Percentiles rank a stretch among this genome's conserved stretches.
Evolutionary conservation across 768 basidiomycete species (phyloP).

Genomic region (Russula brevipes): DNA sequence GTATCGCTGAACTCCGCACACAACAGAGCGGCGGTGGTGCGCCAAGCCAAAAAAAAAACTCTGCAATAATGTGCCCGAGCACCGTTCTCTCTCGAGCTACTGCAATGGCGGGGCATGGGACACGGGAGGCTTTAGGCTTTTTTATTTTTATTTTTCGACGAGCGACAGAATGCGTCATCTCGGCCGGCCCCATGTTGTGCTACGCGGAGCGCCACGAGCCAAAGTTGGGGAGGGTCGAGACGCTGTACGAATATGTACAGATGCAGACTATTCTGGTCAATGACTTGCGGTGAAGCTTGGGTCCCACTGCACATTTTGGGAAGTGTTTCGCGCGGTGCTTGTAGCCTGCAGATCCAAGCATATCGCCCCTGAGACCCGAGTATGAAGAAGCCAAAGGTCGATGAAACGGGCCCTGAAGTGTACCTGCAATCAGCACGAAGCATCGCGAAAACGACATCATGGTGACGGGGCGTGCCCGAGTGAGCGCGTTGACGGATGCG

Average conservation of each 20-base stretch:
- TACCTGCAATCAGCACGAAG: constrained; percentile 7
- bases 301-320: constrained; percentile 17
- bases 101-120: background rate
- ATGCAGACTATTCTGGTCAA: constrained; percentile 14
- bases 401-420: background rate
- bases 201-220: constrained; percentile 17
- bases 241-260: constrained; percentile 13
- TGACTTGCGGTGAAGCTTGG: constrained; percentile 8
- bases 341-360: constrained; percentile 10
- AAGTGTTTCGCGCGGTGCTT: constrained; percentile 7
- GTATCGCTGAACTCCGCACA: constrained; percentile 6
- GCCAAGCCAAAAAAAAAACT: background rate
- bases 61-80: background rate
- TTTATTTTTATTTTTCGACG: background rate
- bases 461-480: background rate
- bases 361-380: constrained; percentile 2
- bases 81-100: constrained; percentile 1
- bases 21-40: background rate
- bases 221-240: constrained; percentile 10
- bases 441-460: background rate
- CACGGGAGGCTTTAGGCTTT: background rate
- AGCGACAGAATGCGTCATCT: constrained; percentile 10
- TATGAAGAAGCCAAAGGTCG: background rate
- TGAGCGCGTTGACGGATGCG: background rate
- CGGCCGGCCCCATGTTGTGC: constrained; percentile 4